Base-by-base conservation (phyloP, 805 yeast species). In the Kazachstania martiniae region DNA sequence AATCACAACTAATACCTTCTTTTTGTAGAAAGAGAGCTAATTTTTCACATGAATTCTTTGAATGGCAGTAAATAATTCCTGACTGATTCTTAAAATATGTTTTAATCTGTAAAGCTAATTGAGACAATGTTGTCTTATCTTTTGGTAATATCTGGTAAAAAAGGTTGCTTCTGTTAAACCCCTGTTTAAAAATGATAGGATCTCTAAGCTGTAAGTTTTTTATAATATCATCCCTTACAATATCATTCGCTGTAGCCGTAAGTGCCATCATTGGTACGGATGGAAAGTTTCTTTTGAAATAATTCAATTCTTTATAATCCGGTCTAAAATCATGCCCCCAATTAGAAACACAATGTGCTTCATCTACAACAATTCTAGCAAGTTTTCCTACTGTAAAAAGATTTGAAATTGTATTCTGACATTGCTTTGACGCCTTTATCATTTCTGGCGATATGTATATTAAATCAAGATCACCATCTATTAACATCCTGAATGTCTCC, bases 281-380 rank as follows among this genome's bases (percentile, higher is more conserved):
- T 0, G 94, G 93, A 50, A 70, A 91, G 30, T 72, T 68, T 13
- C 61, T 56, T 47, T 85, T 85, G 56, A 91, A 82, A 42, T 66
- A 69, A 22, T 74, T 72, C 49, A 91, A 64, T 8, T 77, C 80
- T 46, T 86, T 83, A 60, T 91, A 91, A 56, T 91, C 97, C 0
- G 97, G 96, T 32, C 98, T 67, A 56, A 91, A 91, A 57, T 91
- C 98, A 58, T 91, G 98, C 14, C 98, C 98, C 98, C 98, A 91
- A 8, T 93, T 80, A 32, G 95, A 84, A 28, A 91, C 94, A 67
- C 98, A 91, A 59, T 91, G 98, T 0, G 98, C 98, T 52, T 81
- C 98, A 59, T 91, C 98, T 28, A 91, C 85, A 8, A 91, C 95
- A 24, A 91, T 68, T 33, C 97, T 65, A 0, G 96, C 94, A 23